phyloP scores from a whole-genome alignment of 164 flowering plant species.

The Hamamelis virginiana region DNA sequence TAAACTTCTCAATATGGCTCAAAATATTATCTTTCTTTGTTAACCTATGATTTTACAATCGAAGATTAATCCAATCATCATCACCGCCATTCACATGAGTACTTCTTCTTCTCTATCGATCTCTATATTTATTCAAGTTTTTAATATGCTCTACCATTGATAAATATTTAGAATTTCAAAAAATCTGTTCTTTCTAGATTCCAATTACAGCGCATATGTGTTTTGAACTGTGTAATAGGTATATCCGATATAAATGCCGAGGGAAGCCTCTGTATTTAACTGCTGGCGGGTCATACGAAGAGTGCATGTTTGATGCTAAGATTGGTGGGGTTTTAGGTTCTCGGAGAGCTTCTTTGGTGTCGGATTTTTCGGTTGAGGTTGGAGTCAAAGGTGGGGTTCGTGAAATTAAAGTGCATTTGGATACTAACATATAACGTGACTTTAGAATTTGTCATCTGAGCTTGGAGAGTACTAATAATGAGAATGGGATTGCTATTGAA shows the following conservation, averaged over 20 bases:
- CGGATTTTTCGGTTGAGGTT: conserved; percentile 42
- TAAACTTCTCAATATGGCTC: too few species aligned
- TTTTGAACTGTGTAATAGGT: too few species aligned
- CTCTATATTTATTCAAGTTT: too few species aligned
- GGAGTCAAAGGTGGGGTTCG: conserved; percentile 35
- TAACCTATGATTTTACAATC: too few species aligned
- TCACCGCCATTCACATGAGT: too few species aligned
- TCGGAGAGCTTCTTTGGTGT: conserved; percentile 39
- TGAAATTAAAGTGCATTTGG: conserved; percentile 51
- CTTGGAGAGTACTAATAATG: conserved; percentile 50
- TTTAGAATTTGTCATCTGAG: conserved; percentile 84
- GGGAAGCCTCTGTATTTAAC: conserved; percentile 39
- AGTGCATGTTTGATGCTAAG: conserved; percentile 39
- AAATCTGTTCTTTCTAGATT: too few species aligned
- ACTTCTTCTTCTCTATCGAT: too few species aligned
- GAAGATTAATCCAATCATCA: too few species aligned
- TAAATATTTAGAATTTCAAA: too few species aligned
- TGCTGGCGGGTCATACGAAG: conserved; percentile 54
- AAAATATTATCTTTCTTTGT: too few species aligned
- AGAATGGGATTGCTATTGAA: conserved; percentile 63
- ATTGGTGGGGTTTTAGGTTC: conserved; percentile 33
- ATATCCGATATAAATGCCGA: conserved; percentile 26
- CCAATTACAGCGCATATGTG: too few species aligned
- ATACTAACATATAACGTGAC: conserved; percentile 54
- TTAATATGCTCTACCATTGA: too few species aligned